phyloP scores from a whole-genome alignment of 1,284 basidiomycete genomes.

The Sphagnurus paluster region DNA sequence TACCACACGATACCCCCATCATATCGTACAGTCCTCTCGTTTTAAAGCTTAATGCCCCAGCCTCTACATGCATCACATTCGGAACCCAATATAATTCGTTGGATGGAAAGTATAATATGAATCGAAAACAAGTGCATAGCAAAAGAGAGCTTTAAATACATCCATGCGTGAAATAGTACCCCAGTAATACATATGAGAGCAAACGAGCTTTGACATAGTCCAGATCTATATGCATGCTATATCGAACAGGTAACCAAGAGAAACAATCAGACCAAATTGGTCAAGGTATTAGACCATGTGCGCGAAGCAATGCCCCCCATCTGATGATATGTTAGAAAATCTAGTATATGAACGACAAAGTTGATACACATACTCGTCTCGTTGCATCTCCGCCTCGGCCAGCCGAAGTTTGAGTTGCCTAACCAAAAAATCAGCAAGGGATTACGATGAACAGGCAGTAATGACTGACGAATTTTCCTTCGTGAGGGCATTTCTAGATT shows the following conservation, averaged over 20 bases:
- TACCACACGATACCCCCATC: conserved; percentile 21
- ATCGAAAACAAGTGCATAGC: conserved; percentile 3
- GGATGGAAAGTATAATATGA: background rate
- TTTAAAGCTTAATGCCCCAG: background rate
- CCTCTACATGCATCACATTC: background rate
- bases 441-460: background rate
- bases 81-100: background rate
- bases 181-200: conserved; percentile 16
- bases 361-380: conserved; percentile 67
- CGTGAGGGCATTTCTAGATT: conserved; percentile 66
- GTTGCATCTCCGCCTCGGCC: conserved; percentile 70
- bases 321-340: conserved; percentile 36
- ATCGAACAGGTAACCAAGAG: conserved; percentile 3
- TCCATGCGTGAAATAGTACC: conserved; percentile 17
- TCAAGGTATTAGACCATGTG: conserved; percentile 56
- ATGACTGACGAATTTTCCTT: conserved; percentile 76
- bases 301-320: conserved; percentile 64
- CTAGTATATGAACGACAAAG: background rate
- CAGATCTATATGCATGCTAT: conserved; percentile 10
- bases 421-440: conserved; percentile 12
- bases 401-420: conserved; percentile 73
- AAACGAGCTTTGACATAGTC: conserved; percentile 9
- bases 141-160: conserved; percentile 19
- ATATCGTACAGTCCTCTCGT: conserved; percentile 13
- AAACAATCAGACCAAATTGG: conserved; percentile 1